Percentiles rank a stretch among this genome's conserved stretches.
Evolutionary conservation across 2,329 filamentous ascomycete genomes (phyloP).

Genomic region (Scleromitrula shiraiana): DNA sequence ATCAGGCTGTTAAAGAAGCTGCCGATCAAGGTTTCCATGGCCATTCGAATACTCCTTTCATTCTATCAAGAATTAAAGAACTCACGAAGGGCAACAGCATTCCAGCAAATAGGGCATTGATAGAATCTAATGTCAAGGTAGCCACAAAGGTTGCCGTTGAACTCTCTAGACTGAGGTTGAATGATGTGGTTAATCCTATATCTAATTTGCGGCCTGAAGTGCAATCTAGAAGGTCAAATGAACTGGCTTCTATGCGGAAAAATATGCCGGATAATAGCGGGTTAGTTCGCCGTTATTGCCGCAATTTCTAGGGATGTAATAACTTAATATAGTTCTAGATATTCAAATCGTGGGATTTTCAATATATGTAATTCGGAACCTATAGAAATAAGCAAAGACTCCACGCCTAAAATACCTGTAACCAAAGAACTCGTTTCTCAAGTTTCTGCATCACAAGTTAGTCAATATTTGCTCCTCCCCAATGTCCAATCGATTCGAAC

Average conservation of each 20-base stretch:
- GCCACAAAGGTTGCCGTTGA: slow-evolving; percentile 59
- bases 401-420: neutral
- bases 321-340: too few species aligned
- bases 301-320: too few species aligned
- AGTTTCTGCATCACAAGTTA: neutral
- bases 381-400: neutral
- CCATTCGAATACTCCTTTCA: slow-evolving; percentile 62
- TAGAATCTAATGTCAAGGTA: slow-evolving; percentile 57
- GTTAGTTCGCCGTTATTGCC: too few species aligned
- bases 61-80: slow-evolving; percentile 60
- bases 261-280: too few species aligned
- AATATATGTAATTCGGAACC: too few species aligned
- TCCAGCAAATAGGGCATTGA: slow-evolving; percentile 54
- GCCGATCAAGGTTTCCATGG: slow-evolving; percentile 47
- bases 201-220: too few species aligned
- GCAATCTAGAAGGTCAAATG: too few species aligned
- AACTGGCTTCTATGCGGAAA: too few species aligned
- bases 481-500: neutral
- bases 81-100: slow-evolving; percentile 56
- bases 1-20: slow-evolving; percentile 46
- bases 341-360: too few species aligned
- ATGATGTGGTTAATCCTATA: too few species aligned
- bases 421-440: neutral
- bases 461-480: neutral
- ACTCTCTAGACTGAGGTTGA: slow-evolving; percentile 11